phyloP scores from a whole-genome alignment of 148 eudicot species.

The Salicornia ramosissima region DNA sequence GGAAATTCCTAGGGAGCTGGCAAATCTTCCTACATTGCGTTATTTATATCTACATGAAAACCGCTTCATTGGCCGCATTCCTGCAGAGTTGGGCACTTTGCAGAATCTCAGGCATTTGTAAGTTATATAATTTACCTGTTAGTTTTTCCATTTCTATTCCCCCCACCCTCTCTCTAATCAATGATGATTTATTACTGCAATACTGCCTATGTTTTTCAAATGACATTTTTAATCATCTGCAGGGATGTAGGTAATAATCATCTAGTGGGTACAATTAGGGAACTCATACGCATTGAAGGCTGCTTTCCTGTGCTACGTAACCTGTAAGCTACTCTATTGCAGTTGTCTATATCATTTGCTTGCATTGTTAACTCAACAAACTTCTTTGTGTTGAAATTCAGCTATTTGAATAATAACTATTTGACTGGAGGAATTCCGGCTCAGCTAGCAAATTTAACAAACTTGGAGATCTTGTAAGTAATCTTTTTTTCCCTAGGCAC shows the following conservation, averaged over 20 bases:
- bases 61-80: slow-evolving; percentile 80
- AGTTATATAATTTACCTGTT: slow-evolving; percentile 4
- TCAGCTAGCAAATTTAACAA: slow-evolving; percentile 80
- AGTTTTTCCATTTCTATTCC: neutral
- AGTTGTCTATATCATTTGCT: slow-evolving; percentile 9
- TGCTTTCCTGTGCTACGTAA: slow-evolving; percentile 93
- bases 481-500: neutral
- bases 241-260: slow-evolving; percentile 96
- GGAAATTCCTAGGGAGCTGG: slow-evolving; percentile 89
- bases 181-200: too few relatives aligned
- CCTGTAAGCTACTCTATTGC: slow-evolving; percentile 48
- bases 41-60: slow-evolving; percentile 86
- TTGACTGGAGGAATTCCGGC: slow-evolving; percentile 93
- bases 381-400: slow-evolving; percentile 22
- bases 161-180: too few relatives aligned
- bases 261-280: slow-evolving; percentile 92
- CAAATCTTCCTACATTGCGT: slow-evolving; percentile 80
- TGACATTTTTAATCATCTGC: slow-evolving; percentile 12
- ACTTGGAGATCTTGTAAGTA: slow-evolving; percentile 93
- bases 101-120: slow-evolving; percentile 81
- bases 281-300: slow-evolving; percentile 89
- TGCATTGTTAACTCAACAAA: slow-evolving; percentile 9
- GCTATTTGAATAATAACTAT: slow-evolving; percentile 86
- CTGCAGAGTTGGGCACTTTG: slow-evolving; percentile 88
- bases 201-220: slow-evolving; percentile 1